These are phyloP conservation scores for Polygonum maritimum DNA, from an alignment of 148 eudicot genomes.

Conservation along the genomic window DNA sequence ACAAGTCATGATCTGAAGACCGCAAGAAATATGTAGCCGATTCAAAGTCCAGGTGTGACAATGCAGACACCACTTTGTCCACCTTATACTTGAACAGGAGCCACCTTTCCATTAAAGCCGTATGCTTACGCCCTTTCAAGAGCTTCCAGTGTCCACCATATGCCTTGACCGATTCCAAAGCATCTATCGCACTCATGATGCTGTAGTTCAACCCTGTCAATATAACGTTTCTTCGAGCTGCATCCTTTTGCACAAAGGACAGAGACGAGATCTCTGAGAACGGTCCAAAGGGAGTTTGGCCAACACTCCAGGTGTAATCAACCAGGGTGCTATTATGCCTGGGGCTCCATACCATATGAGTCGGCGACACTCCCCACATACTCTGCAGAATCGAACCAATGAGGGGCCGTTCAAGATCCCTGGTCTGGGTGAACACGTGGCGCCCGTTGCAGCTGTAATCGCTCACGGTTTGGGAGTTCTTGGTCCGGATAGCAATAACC, in stretches of 20 bases:
- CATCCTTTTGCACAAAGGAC: slow-evolving; percentile 95
- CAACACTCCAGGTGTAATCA: slow-evolving; percentile 96
- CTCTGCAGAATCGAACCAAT: slow-evolving; percentile 92
- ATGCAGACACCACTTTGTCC: slow-evolving; percentile 63
- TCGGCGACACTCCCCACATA: slow-evolving; percentile 99
- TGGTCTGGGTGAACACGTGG: slow-evolving; percentile 80
- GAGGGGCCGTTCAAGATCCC: slow-evolving; percentile 89
- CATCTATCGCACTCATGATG: slow-evolving; percentile 67
- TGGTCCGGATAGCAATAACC: slow-evolving; percentile 91
- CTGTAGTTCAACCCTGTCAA: slow-evolving; percentile 74
- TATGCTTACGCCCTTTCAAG: slow-evolving; percentile 42
- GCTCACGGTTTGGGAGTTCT: slow-evolving; percentile 83
- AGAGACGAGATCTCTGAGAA: slow-evolving; percentile 77
- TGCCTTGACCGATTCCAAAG: slow-evolving; percentile 66
- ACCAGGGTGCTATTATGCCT: slow-evolving; percentile 67
- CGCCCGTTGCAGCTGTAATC: slow-evolving; percentile 91
- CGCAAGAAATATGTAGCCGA: slow-evolving; percentile 66
- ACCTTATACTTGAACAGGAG: slow-evolving; percentile 76
- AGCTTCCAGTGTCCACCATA: slow-evolving; percentile 80
- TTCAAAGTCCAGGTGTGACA: slow-evolving; percentile 85
- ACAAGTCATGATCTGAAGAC: slow-evolving; percentile 87
- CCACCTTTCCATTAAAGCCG: slow-evolving; percentile 82
- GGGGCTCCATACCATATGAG: slow-evolving; percentile 84
- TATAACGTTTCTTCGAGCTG: slow-evolving; percentile 78
- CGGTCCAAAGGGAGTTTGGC: slow-evolving; percentile 96